phyloP scores from a whole-genome alignment of 2,329 filamentous ascomycete genomes.

The Diaporthe sp. region DNA sequence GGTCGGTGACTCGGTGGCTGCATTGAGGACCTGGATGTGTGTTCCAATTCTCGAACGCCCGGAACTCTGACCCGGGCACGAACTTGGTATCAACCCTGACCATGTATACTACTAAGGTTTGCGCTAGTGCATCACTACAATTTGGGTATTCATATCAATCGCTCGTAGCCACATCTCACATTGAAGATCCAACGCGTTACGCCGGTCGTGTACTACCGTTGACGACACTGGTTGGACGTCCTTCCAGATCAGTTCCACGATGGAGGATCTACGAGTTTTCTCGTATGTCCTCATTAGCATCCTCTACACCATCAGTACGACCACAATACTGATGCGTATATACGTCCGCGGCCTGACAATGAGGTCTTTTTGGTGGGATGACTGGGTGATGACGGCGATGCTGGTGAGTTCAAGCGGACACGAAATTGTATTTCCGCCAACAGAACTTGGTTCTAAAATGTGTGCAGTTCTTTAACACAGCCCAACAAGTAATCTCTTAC shows the following conservation, averaged over 20 bases:
- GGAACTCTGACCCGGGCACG: not conserved
- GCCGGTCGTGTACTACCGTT: not conserved
- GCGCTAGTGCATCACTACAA: not conserved
- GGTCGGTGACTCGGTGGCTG: not conserved
- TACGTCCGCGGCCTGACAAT: slow-evolving; percentile 17
- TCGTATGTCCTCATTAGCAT: slow-evolving; percentile 20
- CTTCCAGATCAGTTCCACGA: not conserved
- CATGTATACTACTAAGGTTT: not conserved
- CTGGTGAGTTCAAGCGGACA: not conserved
- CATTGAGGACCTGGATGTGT: not conserved
- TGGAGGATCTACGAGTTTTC: not conserved
- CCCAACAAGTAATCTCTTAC: not conserved
- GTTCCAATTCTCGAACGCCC: not conserved
- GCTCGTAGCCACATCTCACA: not conserved
- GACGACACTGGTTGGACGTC: not conserved
- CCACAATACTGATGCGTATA: slow-evolving; percentile 24
- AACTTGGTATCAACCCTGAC: not conserved
- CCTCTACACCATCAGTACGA: not conserved
- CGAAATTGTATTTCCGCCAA: not conserved
- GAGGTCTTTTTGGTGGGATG: slow-evolving; percentile 18
- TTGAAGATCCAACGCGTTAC: not conserved
- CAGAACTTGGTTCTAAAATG: not conserved
- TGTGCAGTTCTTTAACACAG: not conserved
- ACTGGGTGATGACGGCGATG: slow-evolving; percentile 11
- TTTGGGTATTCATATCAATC: not conserved